phyloP scores from a whole-genome alignment of 2,329 filamentous ascomycete genomes.

The Verticillium albo-atrum region DNA sequence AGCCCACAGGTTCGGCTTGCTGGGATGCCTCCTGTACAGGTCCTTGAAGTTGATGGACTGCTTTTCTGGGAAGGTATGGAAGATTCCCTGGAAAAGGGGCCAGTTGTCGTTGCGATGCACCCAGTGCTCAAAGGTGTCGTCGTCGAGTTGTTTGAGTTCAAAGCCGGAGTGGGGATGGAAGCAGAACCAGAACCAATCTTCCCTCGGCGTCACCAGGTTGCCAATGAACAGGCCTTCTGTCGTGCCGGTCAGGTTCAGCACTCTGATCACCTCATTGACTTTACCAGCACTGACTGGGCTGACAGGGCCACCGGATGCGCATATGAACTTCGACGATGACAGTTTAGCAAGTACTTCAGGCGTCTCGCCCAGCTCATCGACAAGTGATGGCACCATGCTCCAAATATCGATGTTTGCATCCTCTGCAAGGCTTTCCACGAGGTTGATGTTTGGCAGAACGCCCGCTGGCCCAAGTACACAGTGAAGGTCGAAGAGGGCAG shows the following conservation, averaged over 20 bases:
- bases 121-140: slow-evolving; percentile 25
- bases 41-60: slow-evolving; percentile 24
- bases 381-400: slow-evolving; percentile 30
- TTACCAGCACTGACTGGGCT: slow-evolving; percentile 20
- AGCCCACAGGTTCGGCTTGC: slow-evolving; percentile 21
- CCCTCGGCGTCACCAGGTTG: slow-evolving; percentile 16
- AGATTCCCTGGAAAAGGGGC: slow-evolving; percentile 25
- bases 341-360: slow-evolving; percentile 25
- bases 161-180: slow-evolving; percentile 29
- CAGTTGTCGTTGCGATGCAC: slow-evolving; percentile 23
- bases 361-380: slow-evolving; percentile 26
- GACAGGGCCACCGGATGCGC: slow-evolving; percentile 29
- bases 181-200: slow-evolving; percentile 22
- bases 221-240: slow-evolving; percentile 29
- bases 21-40: slow-evolving; percentile 20
- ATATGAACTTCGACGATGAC: slow-evolving; percentile 26
- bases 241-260: slow-evolving; percentile 28
- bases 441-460: slow-evolving; percentile 28
- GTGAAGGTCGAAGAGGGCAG: slow-evolving; percentile 26
- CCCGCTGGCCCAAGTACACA: slow-evolving; percentile 29
- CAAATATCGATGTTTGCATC: slow-evolving; percentile 30
- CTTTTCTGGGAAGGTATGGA: slow-evolving; percentile 22
- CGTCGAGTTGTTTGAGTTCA: slow-evolving; percentile 25
- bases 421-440: slow-evolving; percentile 27
- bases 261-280: slow-evolving; percentile 24